Conservation (phyloP, 129 eudicot genomes). For the Daucus carota region DH1_v3.0 NC_030381.2:23720501-23721000, state of each 20-base stretch:
- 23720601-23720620: no score
- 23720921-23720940: conserved; percentile 15
- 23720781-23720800: conserved; percentile 26
- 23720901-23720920: conserved; percentile 24
- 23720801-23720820: conserved; percentile 2
- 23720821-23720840: conserved; percentile 15
- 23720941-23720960: conserved; percentile 25
- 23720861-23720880: conserved; percentile 1
- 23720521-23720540: conserved; percentile 32
- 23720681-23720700: conserved; percentile 40
- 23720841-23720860: conserved; percentile 10
- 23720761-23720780: conserved; percentile 19
- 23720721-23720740: conserved; percentile 17
- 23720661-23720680: not conserved
- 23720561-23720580: not conserved
- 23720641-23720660: no score
- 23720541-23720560: conserved; percentile 1
- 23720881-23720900: conserved; percentile 26
- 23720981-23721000: not conserved
- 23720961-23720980: conserved; percentile 10
- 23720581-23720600: no score
- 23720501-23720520: conserved; percentile 41
- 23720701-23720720: conserved; percentile 9
- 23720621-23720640: no score
- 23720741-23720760: conserved; percentile 18